Evolutionary conservation across 306 rosid genomes (phyloP).

Genomic region (Prunus fruticosa): DNA sequence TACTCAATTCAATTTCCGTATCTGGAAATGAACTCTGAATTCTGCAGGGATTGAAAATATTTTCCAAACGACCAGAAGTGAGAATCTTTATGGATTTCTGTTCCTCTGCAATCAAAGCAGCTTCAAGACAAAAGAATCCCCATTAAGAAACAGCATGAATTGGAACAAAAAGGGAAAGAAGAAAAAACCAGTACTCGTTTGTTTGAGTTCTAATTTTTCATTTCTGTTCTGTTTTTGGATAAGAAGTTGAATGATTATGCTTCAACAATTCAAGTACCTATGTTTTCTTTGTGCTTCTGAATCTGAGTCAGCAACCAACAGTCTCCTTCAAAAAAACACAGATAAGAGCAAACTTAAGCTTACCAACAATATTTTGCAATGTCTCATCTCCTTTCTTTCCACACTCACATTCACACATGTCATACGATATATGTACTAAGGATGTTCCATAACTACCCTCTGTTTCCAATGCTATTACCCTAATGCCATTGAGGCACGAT

Average conservation of each 20-base stretch:
- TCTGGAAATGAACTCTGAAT: neutral
- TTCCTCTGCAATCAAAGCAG: conserved; percentile 7
- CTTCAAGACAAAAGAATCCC: conserved; percentile 10
- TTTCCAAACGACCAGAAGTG: neutral
- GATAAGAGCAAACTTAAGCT: no score
- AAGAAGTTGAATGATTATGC: neutral
- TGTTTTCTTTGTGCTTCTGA: neutral
- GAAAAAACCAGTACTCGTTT: neutral
- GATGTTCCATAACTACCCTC: neutral
- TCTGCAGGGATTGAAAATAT: no score
- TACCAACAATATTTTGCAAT: neutral
- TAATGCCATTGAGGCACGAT: neutral
- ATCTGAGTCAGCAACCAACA: conserved; percentile 11
- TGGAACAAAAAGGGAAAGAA: neutral
- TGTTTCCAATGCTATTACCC: neutral
- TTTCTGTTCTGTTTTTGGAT: neutral
- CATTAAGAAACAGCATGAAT: neutral
- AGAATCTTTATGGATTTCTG: conserved; percentile 2
- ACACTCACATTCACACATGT: neutral
- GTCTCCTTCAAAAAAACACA: neutral
- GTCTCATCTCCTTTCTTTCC: neutral
- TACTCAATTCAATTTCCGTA: neutral
- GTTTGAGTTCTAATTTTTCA: neutral
- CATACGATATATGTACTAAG: neutral
- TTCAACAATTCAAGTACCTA: conserved; percentile 1